Base-by-base conservation (phyloP, 176 grass and related monocot genomes). In the Metroxylon sagu region DNA sequence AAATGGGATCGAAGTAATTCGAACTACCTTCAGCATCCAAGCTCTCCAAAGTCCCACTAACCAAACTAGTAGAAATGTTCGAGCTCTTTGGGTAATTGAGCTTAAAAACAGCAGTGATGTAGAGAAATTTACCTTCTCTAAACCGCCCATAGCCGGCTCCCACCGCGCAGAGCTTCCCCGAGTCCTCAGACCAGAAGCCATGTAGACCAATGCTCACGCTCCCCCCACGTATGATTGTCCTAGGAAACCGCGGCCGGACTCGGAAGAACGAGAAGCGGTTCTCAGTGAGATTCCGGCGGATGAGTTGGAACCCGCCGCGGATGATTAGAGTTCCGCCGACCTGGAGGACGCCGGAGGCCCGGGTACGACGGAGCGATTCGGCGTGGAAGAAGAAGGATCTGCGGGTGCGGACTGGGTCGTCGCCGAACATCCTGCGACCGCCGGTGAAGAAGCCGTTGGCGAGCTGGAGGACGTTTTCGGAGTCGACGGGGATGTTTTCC, bases 161-260 rank as follows among this genome's bases (percentile, higher is more conserved):
- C 16, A 96, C 83, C 91, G 80, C 82, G 77, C 91, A 96, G 67
- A 96, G 83, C 27, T 79, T 71, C 8, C 83, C 91, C 3, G 70
- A 59, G 52, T 56, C 23, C 59, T 55, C 25, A 5, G 83, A 90
- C 86, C 85, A 95, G 71, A 76, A 90, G 3, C 91, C 91, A 18
- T 69, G 69, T 30, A 96, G 77, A 49, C 78, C 70, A 65, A 95
- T 84, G 66, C 63, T 48, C 51, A 80, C 4, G 25, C 52, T 62
- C 19, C 59, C 76, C 18, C 83, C 70, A 16, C 64, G 67, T 50
- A 59, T 48, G 50, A 69, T 10, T 21, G 82, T 67, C 62, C 61
- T 67, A 4, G 78, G 83, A 59, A 83, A 16, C 56, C 49, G 82
- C 49, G 76, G 85, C 14, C 74, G 61, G 61, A 82, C 50, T 12